A percentile compares a stretch with the other conserved stretches of the same genome.
Evolutionary conservation across 371 early-diverging fungal species (phyloP).

Genomic region (Mucor saturninus): DNA sequence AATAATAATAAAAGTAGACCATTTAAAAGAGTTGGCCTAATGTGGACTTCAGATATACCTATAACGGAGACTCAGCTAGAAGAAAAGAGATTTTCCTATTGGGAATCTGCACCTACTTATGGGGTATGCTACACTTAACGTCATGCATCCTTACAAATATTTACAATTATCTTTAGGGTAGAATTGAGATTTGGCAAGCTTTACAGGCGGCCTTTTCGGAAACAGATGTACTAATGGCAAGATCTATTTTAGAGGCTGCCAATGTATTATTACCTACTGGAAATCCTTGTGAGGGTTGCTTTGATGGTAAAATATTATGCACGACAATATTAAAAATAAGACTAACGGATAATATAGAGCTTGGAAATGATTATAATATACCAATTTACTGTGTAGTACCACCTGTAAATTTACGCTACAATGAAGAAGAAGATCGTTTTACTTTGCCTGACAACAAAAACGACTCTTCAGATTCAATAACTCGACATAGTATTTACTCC

Average conservation of each 20-base stretch:
- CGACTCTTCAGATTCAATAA: background rate
- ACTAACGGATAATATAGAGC: constrained; percentile 35
- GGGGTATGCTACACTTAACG: constrained; percentile 43
- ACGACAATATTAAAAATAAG: background rate
- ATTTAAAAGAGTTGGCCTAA: constrained; percentile 33
- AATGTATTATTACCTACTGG: constrained; percentile 74
- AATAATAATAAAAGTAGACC: constrained; percentile 37
- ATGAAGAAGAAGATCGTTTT: background rate
- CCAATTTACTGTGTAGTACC: constrained; percentile 68
- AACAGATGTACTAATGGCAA: constrained; percentile 54
- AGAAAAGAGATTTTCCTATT: constrained; percentile 64
- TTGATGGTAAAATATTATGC: constrained; percentile 52
- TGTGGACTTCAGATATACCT: constrained; percentile 51
- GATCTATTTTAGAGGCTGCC: constrained; percentile 67
- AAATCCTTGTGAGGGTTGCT: constrained; percentile 69
- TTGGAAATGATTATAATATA: constrained; percentile 69
- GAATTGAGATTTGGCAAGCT: constrained; percentile 76
- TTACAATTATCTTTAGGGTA: constrained; percentile 45
- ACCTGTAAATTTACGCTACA: constrained; percentile 59
- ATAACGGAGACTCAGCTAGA: constrained; percentile 54
- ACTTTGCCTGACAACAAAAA: constrained; percentile 1
- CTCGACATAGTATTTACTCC: constrained; percentile 9
- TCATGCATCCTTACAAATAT: background rate
- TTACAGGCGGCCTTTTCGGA: constrained; percentile 58
- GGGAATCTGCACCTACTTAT: constrained; percentile 76